These are phyloP conservation scores for Dichotomopilus funicola DNA, from an alignment of 2,329 filamentous ascomycete species.

Conservation along the genomic window DNA sequence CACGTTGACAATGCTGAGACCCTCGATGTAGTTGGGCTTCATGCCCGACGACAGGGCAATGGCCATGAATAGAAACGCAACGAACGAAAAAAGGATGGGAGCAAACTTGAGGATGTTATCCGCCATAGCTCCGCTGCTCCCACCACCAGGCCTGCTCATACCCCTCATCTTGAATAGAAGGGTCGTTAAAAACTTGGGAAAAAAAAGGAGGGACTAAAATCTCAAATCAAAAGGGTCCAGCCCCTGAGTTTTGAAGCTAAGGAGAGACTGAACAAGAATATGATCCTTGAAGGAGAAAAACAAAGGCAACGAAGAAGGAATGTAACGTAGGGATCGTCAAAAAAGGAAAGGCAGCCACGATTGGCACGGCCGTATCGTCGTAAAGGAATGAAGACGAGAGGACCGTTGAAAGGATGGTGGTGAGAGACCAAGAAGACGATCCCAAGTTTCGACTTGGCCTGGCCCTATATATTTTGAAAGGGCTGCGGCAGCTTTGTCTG, in stretches of 20 bases:
- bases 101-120: slow-evolving; percentile 11
- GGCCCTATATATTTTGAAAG: slow-evolving; percentile 1
- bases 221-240: slow-evolving; percentile 6
- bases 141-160: background rate
- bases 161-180: slow-evolving; percentile 3
- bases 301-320: background rate
- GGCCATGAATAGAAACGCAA: slow-evolving; percentile 14
- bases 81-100: slow-evolving; percentile 9
- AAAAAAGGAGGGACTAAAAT: background rate
- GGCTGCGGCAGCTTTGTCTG: background rate
- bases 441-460: background rate
- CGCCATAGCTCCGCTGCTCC: background rate
- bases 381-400: background rate
- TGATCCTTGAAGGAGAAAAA: background rate
- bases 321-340: background rate
- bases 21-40: slow-evolving; percentile 10
- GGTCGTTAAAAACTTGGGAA: background rate
- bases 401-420: background rate
- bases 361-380: background rate
- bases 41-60: slow-evolving; percentile 13
- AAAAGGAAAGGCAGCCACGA: background rate
- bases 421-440: background rate
- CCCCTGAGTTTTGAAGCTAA: slow-evolving; percentile 4
- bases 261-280: background rate
- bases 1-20: slow-evolving; percentile 13